Base-by-base conservation (phyloP, 2,329 filamentous ascomycete genomes). In the Botrytis deweyae region DNA sequence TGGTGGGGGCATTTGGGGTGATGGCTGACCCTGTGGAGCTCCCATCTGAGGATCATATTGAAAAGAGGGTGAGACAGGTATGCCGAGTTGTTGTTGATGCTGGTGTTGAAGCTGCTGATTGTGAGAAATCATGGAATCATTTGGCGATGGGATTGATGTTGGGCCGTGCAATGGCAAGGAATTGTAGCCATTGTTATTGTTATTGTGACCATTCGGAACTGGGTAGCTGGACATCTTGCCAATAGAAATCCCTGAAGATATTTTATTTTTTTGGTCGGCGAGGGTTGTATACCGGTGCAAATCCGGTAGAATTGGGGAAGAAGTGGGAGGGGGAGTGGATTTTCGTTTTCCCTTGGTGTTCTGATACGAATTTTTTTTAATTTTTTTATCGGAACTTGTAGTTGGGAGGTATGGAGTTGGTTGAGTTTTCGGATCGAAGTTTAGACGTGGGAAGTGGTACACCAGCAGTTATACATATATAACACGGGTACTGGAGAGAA, bases 1-100 rank as follows among this genome's bases (percentile, higher is more conserved):
- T n/a, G 75, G 72, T 42, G 70, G 49, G 63, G 70, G 61, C 38
- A 68, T 68, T 42, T 75, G 76, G 6, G 76, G 70, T 62, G 77
- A 76, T 55, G 38, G 67, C 42, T 77, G 72, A 40, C 67, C 74
- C 33, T 74, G 73, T 63, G 74, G 73, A 59, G 71, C 63, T 38
- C 72, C 74, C 16, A 72, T 72, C 16, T 69, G 73, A 33, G 76
- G 64, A 49, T 73, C 70, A 64, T 78, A 64, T 44, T 73, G 72
- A 58, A 59, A 70, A 33, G 67, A 63, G 18, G 64, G 66, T n/a
- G 55, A 29, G 58, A 70, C 72, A 52, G 72, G n/a, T 40, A 72
- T 55, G n/a, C 61, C 40, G 33, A 69, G 71, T 12, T 69, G 63
- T 52, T 75, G 74, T 38, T 72, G 73, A 16, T 73, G 73, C 33